Evolutionary conservation across 768 basidiomycete species (phyloP), one percentile per base, ranked within the genome.

Genomic region (Arthromyces matolae): DNA sequence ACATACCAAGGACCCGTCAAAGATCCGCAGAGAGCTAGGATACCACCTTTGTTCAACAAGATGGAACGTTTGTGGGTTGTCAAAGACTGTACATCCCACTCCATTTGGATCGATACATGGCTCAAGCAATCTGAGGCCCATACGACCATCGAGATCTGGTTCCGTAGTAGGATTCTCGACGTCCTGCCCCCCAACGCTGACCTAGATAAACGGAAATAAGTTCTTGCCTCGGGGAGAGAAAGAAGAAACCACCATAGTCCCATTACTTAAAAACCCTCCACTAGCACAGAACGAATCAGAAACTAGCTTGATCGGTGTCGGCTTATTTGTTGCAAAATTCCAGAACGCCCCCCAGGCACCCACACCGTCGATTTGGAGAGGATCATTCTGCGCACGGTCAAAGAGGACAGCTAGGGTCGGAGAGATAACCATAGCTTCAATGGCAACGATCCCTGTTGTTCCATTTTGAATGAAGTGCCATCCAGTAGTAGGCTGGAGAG

Each of bases 301-400:
- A 8, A 64, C 42, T n/a, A 70, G 54, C 35, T 64, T 57, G 8
- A 72, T 49, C 8, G 71, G 59, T 12, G 66, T 64, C 1, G 66
- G 63, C 4, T 60, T 65, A 32, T 71, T 68, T 1, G 72, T 73
- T 50, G 66, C 60, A 9, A 76, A 53, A 45, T 75, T 64, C 56
- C 72, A 68, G 13, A 76, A 59, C 6, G 70, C 72, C 23, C 69
- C 71, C 75, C 75, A 76, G 7, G 75, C 75, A 14, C 70, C 59
- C 49, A 74, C 72, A 1, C 67, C 69, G 42, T 72, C 63, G 45
- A 75, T 60, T 16, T 55, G 63, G 1, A 75, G 57, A 12, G 72
- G 68, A 35, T 77, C 74, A 47, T 75, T 62, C 35, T 53, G 42
- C 16, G 46, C 52, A 14, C 52, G 52, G 20, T 53, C 52, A 18